Conservation (phyloP, 164 flowering plant genomes). For the Protea cynaroides region DNA sequence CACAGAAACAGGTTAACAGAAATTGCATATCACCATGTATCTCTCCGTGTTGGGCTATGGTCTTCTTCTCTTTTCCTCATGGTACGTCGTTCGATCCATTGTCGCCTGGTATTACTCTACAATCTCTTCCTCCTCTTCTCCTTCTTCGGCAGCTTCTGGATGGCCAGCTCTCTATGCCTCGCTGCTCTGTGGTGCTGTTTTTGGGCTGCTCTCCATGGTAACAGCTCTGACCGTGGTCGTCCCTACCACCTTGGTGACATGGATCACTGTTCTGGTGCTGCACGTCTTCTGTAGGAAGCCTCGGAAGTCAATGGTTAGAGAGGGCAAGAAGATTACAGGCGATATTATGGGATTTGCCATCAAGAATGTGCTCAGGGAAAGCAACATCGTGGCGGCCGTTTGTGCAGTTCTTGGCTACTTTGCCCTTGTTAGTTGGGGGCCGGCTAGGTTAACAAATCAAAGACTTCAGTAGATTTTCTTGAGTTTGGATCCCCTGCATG, state of each 20-base stretch:
- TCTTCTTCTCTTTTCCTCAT: constrained; percentile 22
- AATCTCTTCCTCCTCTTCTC: constrained; percentile 10
- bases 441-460: too few relatives aligned
- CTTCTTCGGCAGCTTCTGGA: not conserved
- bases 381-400: constrained; percentile 46
- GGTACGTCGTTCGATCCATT: constrained; percentile 22
- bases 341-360: constrained; percentile 45
- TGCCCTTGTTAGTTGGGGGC: constrained; percentile 40
- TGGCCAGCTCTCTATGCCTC: constrained; percentile 28
- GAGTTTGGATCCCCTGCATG: too few relatives aligned
- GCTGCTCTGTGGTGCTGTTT: constrained; percentile 13
- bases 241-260: too few relatives aligned
- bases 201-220: constrained; percentile 20
- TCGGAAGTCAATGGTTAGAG: constrained; percentile 41
- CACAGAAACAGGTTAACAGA: too few relatives aligned
- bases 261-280: constrained; percentile 74
- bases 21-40: too few relatives aligned
- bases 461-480: too few relatives aligned
- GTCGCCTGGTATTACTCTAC: constrained; percentile 26
- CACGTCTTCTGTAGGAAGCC: constrained; percentile 63
- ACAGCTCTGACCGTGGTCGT: constrained; percentile 36
- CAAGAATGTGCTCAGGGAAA: constrained; percentile 34
- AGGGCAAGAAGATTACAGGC: constrained; percentile 53
- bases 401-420: constrained; percentile 65
- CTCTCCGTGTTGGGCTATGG: constrained; percentile 44